phyloP scores from a whole-genome alignment of 345 rosid species.

The Lepidium aucheri region DNA sequence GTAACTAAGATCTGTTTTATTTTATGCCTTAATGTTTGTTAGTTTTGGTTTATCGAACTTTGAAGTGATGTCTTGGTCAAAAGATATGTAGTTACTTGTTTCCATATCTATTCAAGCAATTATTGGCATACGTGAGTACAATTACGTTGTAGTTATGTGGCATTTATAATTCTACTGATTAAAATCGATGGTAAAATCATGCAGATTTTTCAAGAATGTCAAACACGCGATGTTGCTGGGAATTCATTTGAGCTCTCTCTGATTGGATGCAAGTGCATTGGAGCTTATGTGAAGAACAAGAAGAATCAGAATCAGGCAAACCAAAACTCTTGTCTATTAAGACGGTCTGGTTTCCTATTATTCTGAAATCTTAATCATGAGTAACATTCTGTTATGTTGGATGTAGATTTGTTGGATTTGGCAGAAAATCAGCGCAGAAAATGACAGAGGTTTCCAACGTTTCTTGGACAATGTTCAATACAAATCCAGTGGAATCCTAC shows the following conservation, averaged over 20 bases:
- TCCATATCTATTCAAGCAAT: not conserved
- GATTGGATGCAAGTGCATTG: conserved; percentile 82
- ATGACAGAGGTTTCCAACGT: conserved; percentile 86
- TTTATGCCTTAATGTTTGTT: not conserved
- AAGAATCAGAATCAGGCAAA: conserved; percentile 95
- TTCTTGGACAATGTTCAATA: conserved; percentile 96
- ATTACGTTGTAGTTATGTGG: not conserved
- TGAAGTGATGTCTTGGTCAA: not conserved
- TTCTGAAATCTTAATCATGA: not conserved
- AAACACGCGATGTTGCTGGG: conserved; percentile 48
- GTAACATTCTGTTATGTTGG: not conserved
- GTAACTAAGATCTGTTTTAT: not conserved
- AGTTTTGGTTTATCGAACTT: not conserved
- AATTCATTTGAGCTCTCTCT: conserved; percentile 75
- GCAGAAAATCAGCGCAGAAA: conserved; percentile 70
- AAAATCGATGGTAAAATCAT: not conserved
- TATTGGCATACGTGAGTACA: not conserved
- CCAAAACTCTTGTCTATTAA: conserved; percentile 6
- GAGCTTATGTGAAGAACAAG: conserved; percentile 93
- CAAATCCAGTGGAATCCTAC: conserved; percentile 70
- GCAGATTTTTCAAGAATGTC: conserved; percentile 79
- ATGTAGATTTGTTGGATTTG: conserved; percentile 95
- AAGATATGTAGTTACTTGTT: not conserved
- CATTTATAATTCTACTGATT: not conserved
- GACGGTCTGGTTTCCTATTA: not conserved